These are phyloP conservation scores for Cercospora beticola DNA, from an alignment of 2,329 filamentous ascomycete species.

Conservation along the genomic window DNA sequence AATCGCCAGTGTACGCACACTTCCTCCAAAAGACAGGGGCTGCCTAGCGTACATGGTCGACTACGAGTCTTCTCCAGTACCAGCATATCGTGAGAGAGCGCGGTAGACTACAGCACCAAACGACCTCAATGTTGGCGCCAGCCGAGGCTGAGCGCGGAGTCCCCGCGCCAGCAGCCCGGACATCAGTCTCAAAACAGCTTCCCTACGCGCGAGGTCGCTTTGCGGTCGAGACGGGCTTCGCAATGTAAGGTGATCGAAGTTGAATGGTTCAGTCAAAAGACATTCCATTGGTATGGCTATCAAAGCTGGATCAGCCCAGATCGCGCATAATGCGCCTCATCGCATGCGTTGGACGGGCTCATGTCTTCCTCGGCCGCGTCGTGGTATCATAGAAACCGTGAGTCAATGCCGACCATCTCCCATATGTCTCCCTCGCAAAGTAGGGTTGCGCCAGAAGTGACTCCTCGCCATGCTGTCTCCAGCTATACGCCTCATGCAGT, in stretches of 20 bases:
- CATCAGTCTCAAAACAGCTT: neutral
- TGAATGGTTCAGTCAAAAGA: neutral
- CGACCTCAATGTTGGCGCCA: neutral
- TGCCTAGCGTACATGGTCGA: neutral
- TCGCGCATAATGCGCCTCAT: neutral
- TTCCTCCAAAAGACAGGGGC: neutral
- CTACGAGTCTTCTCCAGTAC: neutral
- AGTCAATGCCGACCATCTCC: neutral
- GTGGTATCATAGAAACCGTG: slow-evolving; percentile 5
- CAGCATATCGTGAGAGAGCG: neutral
- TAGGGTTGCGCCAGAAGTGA: neutral
- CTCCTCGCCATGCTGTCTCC: neutral
- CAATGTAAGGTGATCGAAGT: neutral
- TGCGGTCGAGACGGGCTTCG: neutral
- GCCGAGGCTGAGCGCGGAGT: neutral
- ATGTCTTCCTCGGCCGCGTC: neutral
- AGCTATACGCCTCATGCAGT: neutral
- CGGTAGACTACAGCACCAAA: neutral
- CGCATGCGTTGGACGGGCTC: neutral
- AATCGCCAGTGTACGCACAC: neutral
- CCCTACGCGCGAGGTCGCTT: neutral
- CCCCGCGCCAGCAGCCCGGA: neutral
- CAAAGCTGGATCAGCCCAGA: neutral
- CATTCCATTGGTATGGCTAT: neutral
- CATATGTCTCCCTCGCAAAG: neutral